Base-by-base conservation (phyloP, 345 rosid genomes). In the Eucalyptus pauciflora region DNA sequence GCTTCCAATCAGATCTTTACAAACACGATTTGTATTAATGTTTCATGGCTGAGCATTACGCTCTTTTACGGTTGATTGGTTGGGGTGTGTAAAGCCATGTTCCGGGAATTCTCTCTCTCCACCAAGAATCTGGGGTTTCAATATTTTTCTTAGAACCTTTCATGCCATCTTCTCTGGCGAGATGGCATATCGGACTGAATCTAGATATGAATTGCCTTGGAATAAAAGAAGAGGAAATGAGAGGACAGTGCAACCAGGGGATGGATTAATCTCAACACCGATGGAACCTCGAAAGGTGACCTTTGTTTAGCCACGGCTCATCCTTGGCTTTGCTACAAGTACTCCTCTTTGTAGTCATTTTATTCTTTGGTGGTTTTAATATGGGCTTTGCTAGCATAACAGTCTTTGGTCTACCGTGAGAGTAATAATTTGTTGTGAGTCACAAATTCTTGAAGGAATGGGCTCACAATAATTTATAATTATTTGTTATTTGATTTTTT, bases 351-450 rank as follows among this genome's bases (percentile, higher is more conserved):
- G 2, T 60, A 5, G 69, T 13, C 33, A 27, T 27, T 60, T 12
- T 12, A 60, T 60, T 60, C 33, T 60, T 1, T 5, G 8, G 31
- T 12, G 31, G 8, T 12, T 27, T 60, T 4, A 29, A 6, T 3
- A 27, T 60, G 7, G 8, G 4, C 67, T 52, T 52, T 18, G 9
- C 5, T 7, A 52, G 1, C 0, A 18, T 52, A 52, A 52, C 4
- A 18, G 5, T 52, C 0, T 18, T 7, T 52, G 10, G 10, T 1
- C 0, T 52, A 20, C 2, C 18, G 1, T 52, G 1, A 52, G 25
- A 52, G 0, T 52, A 52, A 20, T 0, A 20, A 4, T 52, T 20
- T 52, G 1, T 52, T 52, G 10, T 8, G 1, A 52, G 2, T 1
- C 10, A 18, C 0, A 20, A 20, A 20, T 18, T 52, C 0, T 0